Base-by-base conservation (phyloP, 176 grass and related monocot genomes). In the Zizania latifolia region DNA sequence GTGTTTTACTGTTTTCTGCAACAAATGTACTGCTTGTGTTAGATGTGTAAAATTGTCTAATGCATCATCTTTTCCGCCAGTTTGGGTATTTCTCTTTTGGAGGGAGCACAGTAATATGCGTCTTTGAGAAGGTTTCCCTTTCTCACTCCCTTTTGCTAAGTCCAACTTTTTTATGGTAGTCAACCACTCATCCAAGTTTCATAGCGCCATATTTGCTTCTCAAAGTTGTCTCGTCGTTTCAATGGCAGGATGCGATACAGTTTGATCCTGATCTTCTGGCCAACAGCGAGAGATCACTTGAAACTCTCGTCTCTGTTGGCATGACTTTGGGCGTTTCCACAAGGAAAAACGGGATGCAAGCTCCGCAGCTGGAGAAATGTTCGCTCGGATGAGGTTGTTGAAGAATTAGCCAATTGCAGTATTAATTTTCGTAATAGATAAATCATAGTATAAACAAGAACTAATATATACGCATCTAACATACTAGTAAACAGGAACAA, bases 1-100 rank as follows among this genome's bases (percentile, higher is more conserved):
- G 35, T 26, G 32, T n/a, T 41, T 62, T 23, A 36, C n/a, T n/a
- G n/a, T n/a, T n/a, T n/a, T n/a, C n/a, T 68, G 24, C 26, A 62
- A 62, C n/a, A 40, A 28, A 54, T 66, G 12, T 65, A 62, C 66
- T 78, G 24, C 17, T 30, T 72, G 15, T 58, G 12, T 64, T 39
- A 15, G 61, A n/a, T n/a, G n/a, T n/a, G n/a, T n/a, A 65, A 75
- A 35, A 19, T 66, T 53, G 17, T 60, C 58, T 75, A 32, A 81
- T 72, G 17, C 66, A 26, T 85, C 58, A 6, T 67, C 24, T 78
- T 71, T 3, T 77, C 50, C 24, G 16, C 44, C 64, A 99, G 95
- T 99, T 92, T 80, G 95, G 95, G 22, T 99, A 99, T 81, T 99
- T 99, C 71, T 86, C 95, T 10, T 99, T 99, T 75, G 95, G 95